Evolutionary conservation across 768 basidiomycete genomes (phyloP).

Genomic region (Tricholomella constricta): DNA sequence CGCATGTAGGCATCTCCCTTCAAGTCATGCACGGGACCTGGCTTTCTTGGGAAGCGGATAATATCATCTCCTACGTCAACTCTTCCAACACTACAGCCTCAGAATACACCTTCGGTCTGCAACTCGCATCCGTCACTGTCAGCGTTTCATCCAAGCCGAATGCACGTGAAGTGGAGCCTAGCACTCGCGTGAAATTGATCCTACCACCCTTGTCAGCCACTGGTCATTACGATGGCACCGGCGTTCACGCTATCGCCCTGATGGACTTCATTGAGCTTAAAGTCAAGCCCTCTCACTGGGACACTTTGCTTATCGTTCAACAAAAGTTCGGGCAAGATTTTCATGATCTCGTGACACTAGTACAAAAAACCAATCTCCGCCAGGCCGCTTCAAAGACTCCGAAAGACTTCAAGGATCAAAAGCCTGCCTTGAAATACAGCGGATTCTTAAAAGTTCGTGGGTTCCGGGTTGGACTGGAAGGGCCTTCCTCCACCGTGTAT

Average conservation of each 20-base stretch:
- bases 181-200: conserved; percentile 57
- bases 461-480: conserved; percentile 78
- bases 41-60: conserved; percentile 71
- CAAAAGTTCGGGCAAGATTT: conserved; percentile 91
- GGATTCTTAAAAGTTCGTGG: conserved; percentile 72
- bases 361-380: conserved; percentile 57
- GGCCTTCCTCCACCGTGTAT: conserved; percentile 68
- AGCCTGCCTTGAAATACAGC: conserved; percentile 38
- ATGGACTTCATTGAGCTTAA: conserved; percentile 72
- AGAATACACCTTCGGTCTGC: conserved; percentile 60
- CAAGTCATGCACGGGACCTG: conserved; percentile 90
- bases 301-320: conserved; percentile 79
- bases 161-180: conserved; percentile 34
- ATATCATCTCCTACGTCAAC: conserved; percentile 49
- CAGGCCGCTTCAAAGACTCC: conserved; percentile 19
- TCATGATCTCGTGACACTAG: conserved; percentile 70
- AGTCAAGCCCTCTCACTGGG: conserved; percentile 82
- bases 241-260: conserved; percentile 55
- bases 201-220: conserved; percentile 68
- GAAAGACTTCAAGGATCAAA: conserved; percentile 14
- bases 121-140: conserved; percentile 61
- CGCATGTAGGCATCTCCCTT: conserved; percentile 58
- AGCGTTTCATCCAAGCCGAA: conserved; percentile 55
- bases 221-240: conserved; percentile 53
- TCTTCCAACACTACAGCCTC: conserved; percentile 34